Percentiles rank a stretch among this genome's conserved stretches.
phyloP scores from a whole-genome alignment of 176 grass and related monocot species.

The Microstegium vimineum region DNA sequence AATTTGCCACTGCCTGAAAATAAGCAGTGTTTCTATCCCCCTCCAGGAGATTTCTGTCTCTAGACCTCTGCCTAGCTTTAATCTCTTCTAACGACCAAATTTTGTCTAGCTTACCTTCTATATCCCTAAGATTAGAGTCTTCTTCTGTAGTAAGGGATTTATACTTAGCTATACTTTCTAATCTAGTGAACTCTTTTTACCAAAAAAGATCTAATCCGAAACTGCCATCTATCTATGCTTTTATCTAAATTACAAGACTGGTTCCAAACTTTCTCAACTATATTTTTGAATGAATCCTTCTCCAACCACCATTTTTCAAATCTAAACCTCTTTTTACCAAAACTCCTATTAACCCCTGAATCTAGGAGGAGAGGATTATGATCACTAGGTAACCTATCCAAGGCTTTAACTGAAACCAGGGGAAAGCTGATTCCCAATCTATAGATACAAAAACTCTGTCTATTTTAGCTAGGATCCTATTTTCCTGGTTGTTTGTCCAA shows the following conservation, averaged over 20 bases:
- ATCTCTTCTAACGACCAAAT: neutral
- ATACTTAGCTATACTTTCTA: neutral
- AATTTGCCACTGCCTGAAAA: neutral
- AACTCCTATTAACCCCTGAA: no score
- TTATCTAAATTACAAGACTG: fast-evolving
- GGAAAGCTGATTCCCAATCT: no score
- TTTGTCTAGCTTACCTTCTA: neutral
- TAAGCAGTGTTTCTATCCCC: neutral
- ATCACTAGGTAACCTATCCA: no score
- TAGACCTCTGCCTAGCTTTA: neutral
- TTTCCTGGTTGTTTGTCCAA: no score
- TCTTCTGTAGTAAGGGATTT: no score
- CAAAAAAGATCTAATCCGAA: fast-evolving
- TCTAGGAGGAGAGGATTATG: no score
- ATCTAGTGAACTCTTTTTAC: neutral
- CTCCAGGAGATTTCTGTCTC: fast-evolving
- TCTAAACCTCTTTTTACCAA: no score
- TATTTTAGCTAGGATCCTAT: no score
- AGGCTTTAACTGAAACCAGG: no score
- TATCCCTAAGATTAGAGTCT: no score
- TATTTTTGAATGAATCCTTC: neutral
- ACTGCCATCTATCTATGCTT: neutral
- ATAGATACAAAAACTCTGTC: no score
- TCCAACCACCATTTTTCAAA: neutral
- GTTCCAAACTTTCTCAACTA: neutral